These are phyloP conservation scores for Apiospora malaysiana DNA, from an alignment of 2,329 filamentous ascomycete species.

Conservation along the genomic window DNA sequence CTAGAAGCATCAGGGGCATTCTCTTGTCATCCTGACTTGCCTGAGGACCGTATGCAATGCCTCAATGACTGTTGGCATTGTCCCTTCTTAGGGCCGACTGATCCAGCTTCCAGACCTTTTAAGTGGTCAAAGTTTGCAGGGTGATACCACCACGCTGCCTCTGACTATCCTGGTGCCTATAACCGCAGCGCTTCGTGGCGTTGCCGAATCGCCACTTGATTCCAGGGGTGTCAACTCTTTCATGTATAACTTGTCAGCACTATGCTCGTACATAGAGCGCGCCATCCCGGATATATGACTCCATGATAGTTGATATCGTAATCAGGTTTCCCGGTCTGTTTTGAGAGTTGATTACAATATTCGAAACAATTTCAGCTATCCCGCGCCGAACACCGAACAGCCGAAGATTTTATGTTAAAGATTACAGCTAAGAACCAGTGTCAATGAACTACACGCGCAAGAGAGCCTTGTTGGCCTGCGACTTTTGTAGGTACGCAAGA, in stretches of 20 bases:
- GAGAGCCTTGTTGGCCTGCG: conserved; percentile 46
- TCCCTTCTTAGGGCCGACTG: neutral
- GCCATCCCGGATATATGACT: neutral
- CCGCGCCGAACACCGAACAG: neutral
- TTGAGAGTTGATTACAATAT: neutral
- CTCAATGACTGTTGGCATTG: neutral
- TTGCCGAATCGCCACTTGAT: neutral
- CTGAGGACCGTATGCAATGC: neutral
- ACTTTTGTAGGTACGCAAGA: conserved; percentile 42
- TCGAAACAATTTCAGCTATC: neutral
- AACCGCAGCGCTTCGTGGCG: neutral
- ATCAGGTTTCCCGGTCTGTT: neutral
- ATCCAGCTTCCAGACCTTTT: neutral
- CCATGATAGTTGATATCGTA: neutral
- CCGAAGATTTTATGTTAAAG: neutral
- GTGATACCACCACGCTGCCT: neutral
- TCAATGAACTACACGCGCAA: conserved; percentile 18
- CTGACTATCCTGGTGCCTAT: neutral
- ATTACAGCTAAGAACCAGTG: neutral
- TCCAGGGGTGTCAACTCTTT: neutral
- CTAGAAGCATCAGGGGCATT: neutral
- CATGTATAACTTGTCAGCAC: neutral
- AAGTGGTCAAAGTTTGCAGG: neutral
- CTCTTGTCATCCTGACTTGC: neutral
- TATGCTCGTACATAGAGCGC: neutral